phyloP scores from a whole-genome alignment of 352 stramenopile genomes.

The Discostella stelligera region DNA sequence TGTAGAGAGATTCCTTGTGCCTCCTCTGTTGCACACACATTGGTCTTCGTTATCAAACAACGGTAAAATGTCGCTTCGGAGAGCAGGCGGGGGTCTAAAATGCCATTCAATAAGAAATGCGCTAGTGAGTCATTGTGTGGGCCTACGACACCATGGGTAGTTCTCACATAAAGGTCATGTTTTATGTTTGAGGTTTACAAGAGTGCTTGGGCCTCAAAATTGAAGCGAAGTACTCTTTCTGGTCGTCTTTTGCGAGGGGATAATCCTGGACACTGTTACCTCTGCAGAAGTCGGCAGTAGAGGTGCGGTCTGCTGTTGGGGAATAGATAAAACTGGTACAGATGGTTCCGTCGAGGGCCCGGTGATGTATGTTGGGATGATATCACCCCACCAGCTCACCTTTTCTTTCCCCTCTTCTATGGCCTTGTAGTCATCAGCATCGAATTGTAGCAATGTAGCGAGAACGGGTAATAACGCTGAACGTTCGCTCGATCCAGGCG shows the following conservation, averaged over 20 bases:
- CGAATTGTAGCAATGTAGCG: slow-evolving; percentile 82
- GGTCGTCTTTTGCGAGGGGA: slow-evolving; percentile 22
- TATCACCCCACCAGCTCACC: slow-evolving; percentile 74
- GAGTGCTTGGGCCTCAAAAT: slow-evolving; percentile 30
- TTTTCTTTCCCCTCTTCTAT: slow-evolving; percentile 82
- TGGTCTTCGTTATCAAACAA: no score
- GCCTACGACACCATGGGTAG: no score
- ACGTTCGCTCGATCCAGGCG: slow-evolving; percentile 77
- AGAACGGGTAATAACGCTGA: slow-evolving; percentile 77
- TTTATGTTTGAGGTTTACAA: no score
- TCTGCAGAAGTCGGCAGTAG: slow-evolving; percentile 40
- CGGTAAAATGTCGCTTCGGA: not conserved
- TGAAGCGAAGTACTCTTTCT: slow-evolving; percentile 42
- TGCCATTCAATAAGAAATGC: no score
- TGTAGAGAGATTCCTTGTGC: slow-evolving; percentile 6
- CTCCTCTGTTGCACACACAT: no score
- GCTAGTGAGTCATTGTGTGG: no score
- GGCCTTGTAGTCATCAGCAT: slow-evolving; percentile 77
- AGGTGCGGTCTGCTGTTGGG: slow-evolving; percentile 21
- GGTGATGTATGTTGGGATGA: slow-evolving; percentile 74
- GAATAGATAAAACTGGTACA: slow-evolving; percentile 7
- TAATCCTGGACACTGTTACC: slow-evolving; percentile 41
- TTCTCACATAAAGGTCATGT: no score
- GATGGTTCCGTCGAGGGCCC: slow-evolving; percentile 26
- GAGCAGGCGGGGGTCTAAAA: not conserved